Evolutionary conservation across 768 basidiomycete genomes (phyloP).

Genomic region (Trametes cingulata): DNA sequence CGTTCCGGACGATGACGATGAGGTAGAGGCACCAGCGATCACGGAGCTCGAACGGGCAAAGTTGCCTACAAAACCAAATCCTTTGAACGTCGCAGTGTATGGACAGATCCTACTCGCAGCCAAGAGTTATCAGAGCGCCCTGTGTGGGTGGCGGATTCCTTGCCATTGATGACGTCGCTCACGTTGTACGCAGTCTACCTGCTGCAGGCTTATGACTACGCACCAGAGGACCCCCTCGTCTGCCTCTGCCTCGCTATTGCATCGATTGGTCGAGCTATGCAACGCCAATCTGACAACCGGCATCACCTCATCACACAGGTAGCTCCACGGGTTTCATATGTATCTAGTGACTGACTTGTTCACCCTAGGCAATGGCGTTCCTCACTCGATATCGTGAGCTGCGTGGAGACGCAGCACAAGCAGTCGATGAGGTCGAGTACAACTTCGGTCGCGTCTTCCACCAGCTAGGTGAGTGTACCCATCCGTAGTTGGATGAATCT

Average conservation of each 20-base stretch:
- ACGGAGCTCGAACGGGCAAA: constrained; percentile 32
- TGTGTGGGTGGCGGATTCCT: constrained; percentile 58
- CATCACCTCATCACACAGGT: constrained; percentile 86
- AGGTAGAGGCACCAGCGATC: constrained; percentile 18
- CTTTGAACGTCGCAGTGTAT: constrained; percentile 70
- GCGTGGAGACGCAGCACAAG: constrained; percentile 44
- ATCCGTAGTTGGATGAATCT: background rate
- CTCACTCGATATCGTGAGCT: constrained; percentile 77
- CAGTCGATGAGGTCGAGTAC: constrained; percentile 79
- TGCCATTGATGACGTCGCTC: background rate
- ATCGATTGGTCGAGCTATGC: constrained; percentile 88
- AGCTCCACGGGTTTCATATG: background rate
- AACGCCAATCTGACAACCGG: constrained; percentile 91
- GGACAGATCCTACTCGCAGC: constrained; percentile 83
- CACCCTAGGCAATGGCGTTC: constrained; percentile 77
- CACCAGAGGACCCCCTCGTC: constrained; percentile 80
- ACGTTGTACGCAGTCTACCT: constrained; percentile 66
- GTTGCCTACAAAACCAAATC: constrained; percentile 70
- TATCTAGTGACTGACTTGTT: no score
- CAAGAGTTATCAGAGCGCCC: constrained; percentile 86
- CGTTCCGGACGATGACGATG: constrained; percentile 45
- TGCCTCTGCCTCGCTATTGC: constrained; percentile 82
- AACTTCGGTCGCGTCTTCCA: constrained; percentile 94
- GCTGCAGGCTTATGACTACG: constrained; percentile 84
- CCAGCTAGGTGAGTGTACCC: constrained; percentile 65